phyloP scores from a whole-genome alignment of 1,284 basidiomycete species.

The Leccinum colubrinum region DNA sequence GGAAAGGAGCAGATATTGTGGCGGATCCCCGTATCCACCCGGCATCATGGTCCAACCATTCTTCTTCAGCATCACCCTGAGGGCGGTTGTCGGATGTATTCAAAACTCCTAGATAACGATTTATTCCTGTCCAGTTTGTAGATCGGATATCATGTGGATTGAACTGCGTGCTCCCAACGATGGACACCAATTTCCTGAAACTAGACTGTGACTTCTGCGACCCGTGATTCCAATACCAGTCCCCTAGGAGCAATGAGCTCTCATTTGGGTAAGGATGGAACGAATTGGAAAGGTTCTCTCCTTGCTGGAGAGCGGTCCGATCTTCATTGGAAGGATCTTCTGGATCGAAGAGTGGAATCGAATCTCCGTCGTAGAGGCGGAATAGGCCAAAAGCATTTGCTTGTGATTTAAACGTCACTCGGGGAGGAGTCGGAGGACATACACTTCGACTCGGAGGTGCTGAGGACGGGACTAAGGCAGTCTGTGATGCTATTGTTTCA shows the following conservation, averaged over 20 bases:
- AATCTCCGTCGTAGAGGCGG: not conserved
- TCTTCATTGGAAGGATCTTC: not conserved
- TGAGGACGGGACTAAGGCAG: not conserved
- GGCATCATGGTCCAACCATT: not conserved
- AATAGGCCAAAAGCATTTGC: not conserved
- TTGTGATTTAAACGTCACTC: not conserved
- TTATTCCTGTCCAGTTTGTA: not conserved
- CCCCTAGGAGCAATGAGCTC: not conserved
- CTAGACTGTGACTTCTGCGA: not conserved
- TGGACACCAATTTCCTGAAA: not conserved
- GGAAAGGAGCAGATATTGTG: not conserved
- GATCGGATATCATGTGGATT: not conserved
- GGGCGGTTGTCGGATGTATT: not conserved
- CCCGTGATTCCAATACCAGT: not conserved
- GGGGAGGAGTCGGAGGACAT: not conserved
- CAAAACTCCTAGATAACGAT: not conserved
- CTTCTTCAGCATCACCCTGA: not conserved
- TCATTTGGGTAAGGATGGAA: not conserved
- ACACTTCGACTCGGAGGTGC: not conserved
- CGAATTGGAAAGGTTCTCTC: not conserved
- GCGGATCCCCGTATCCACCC: not conserved
- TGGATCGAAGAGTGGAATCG: not conserved
- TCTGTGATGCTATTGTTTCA: not conserved
- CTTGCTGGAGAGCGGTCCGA: not conserved
- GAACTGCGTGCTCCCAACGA: not conserved